Evolutionary conservation across 164 flowering plant genomes (phyloP), one percentile per base, ranked within the genome.

Genomic region (Tetracentron sinense): DNA sequence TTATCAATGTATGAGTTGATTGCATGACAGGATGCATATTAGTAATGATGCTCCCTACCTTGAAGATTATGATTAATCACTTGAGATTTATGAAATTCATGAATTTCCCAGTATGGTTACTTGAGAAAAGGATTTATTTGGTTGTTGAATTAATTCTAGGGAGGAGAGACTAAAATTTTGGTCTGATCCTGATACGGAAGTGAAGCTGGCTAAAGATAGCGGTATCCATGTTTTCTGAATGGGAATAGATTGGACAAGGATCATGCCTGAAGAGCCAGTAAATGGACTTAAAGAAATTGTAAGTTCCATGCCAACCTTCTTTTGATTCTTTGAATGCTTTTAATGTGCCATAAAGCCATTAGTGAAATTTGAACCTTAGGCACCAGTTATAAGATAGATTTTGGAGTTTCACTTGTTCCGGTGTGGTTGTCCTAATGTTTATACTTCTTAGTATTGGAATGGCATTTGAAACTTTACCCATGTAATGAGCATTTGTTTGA

Each of bases 141-240:
- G 48, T 49, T 58, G 33, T 75, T 65, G 19, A 30, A 38, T 62
- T 61, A 21, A n/a, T 83, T 74, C 69, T 81, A 91, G 99, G 80
- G 86, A 89, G 74, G 95, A 94, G 80, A 85, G 99, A 75, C 73
- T 94, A 48, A 79, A 86, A 70, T 94, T 94, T 85, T 94, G 99
- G 99, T 89, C 99, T 64, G 96, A 94, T 72, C 99, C 99, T 71
- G 99, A 94, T 69, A 86, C 81, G 19, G 99, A 94, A 63, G 57
- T 91, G 70, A 83, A 86, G 73, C 75, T 94, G 71, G 99, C 96
- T 23, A 94, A 83, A 75, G 87, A 81, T 56, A 91, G 97, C 65
- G 99, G 99, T 3, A 62, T 89, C 21, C 64, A 71, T 75, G 95
- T 94, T 26, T 94, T 91, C 55, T 75, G 99, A 7, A 89, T 94